A percentile compares a stretch with the other conserved stretches of the same genome.
Evolutionary conservation across 148 eudicot species (phyloP).

Genomic region (Pharnaceum exiguum): DNA sequence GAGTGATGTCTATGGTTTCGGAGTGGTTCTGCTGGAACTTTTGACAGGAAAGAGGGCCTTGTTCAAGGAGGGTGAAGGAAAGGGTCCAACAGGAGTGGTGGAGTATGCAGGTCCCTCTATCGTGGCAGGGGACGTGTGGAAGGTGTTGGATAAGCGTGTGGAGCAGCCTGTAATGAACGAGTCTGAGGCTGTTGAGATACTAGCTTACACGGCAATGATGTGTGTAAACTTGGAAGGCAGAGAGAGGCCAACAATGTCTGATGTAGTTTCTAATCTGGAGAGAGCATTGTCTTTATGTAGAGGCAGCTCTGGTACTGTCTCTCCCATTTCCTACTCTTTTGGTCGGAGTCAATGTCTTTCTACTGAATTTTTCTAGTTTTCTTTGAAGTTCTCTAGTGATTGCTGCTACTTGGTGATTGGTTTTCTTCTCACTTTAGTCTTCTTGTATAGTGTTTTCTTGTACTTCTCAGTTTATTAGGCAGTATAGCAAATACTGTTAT

Average conservation of each 20-base stretch:
- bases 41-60: slow-evolving; percentile 57
- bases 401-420: neutral
- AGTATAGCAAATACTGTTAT: too few species aligned
- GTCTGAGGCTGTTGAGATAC: slow-evolving; percentile 54
- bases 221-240: slow-evolving; percentile 59
- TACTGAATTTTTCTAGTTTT: neutral
- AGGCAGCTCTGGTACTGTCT: slow-evolving; percentile 35
- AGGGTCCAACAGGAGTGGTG: slow-evolving; percentile 40
- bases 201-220: slow-evolving; percentile 48
- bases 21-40: slow-evolving; percentile 56
- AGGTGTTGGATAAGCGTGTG: slow-evolving; percentile 48
- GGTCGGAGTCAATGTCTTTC: neutral
- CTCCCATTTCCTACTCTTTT: slow-evolving; percentile 25
- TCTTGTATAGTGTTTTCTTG: neutral
- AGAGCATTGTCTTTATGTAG: slow-evolving; percentile 43
- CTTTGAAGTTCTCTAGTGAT: neutral
- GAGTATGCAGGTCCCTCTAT: slow-evolving; percentile 47
- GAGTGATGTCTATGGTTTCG: slow-evolving; percentile 63
- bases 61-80: slow-evolving; percentile 33
- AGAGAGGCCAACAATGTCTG: slow-evolving; percentile 50
- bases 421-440: neutral
- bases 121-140: slow-evolving; percentile 41
- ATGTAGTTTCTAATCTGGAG: slow-evolving; percentile 55
- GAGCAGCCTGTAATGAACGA: slow-evolving; percentile 37
- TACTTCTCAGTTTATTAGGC: too few species aligned